Evolutionary conservation across 805 yeast genomes (phyloP).

Genomic region (Saturnispora galanensis): DNA sequence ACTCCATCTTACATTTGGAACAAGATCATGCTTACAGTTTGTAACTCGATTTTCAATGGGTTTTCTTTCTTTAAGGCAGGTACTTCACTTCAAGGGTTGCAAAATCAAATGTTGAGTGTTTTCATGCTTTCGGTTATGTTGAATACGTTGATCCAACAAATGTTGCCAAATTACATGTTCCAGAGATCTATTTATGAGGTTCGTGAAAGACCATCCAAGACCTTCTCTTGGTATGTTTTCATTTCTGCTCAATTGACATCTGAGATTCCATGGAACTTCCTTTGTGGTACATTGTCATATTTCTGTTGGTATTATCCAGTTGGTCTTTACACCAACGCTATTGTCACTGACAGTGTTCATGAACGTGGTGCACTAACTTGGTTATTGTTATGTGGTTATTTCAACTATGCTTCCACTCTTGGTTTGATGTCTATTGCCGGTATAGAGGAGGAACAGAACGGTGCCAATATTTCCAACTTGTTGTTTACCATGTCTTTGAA

Average conservation of each 20-base stretch:
- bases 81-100: conserved; percentile 56
- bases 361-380: conserved; percentile 48
- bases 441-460: conserved; percentile 48
- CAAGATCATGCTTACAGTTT: conserved; percentile 41
- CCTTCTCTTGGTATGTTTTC: conserved; percentile 59
- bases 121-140: conserved; percentile 57
- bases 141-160: conserved; percentile 51
- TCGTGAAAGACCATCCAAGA: conserved; percentile 64
- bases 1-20: conserved; percentile 51
- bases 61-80: conserved; percentile 60
- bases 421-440: conserved; percentile 54
- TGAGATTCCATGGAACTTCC: conserved; percentile 56
- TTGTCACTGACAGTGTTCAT: conserved; percentile 32
- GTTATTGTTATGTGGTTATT: conserved; percentile 36
- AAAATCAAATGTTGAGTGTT: conserved; percentile 71
- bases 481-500: conserved; percentile 53
- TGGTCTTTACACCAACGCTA: conserved; percentile 54
- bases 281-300: conserved; percentile 54
- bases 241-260: conserved; percentile 51
- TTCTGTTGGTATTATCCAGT: conserved; percentile 67
- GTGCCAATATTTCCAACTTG: conserved; percentile 49
- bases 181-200: conserved; percentile 64
- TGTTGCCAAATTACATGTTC: conserved; percentile 48
- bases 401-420: conserved; percentile 44
- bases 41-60: conserved; percentile 54